phyloP scores from a whole-genome alignment of 2,329 filamentous ascomycete species.

The Pseudogymnoascus sp. region DNA sequence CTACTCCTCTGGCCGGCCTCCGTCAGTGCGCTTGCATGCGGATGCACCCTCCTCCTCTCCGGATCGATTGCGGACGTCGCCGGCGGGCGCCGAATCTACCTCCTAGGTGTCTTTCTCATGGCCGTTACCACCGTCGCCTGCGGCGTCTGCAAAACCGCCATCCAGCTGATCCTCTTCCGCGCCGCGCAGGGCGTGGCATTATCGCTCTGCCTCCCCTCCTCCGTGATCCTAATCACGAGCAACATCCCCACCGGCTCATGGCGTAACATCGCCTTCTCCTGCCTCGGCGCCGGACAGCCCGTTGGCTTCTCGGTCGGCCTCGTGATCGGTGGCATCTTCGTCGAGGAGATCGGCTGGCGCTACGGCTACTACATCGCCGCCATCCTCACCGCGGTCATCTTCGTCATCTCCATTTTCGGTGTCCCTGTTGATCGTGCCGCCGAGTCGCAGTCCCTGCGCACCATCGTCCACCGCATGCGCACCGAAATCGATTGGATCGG shows the following conservation, averaged over 20 bases:
- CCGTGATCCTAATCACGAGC: slow-evolving; percentile 41
- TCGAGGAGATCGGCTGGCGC: slow-evolving; percentile 43
- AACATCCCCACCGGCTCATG: slow-evolving; percentile 39
- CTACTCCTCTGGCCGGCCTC: slow-evolving; percentile 27
- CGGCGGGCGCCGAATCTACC: slow-evolving; percentile 38
- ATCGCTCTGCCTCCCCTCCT: slow-evolving; percentile 41
- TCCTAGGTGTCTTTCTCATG: slow-evolving; percentile 38
- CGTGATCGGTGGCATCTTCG: slow-evolving; percentile 42
- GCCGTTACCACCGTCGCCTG: slow-evolving; percentile 38
- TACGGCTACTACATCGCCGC: slow-evolving; percentile 43
- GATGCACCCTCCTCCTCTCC: slow-evolving; percentile 39
- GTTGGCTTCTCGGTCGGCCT: slow-evolving; percentile 46
- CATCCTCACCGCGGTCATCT: slow-evolving; percentile 27
- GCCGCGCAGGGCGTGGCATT: slow-evolving; percentile 39
- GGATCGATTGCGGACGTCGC: slow-evolving; percentile 44
- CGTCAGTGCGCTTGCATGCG: slow-evolving; percentile 34
- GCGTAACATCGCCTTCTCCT: slow-evolving; percentile 45
- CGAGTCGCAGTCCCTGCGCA: slow-evolving; percentile 13
- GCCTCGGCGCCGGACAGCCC: slow-evolving; percentile 42
- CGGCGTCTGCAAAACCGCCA: slow-evolving; percentile 33
- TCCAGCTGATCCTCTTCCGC: slow-evolving; percentile 41
- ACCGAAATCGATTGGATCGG: slow-evolving; percentile 48
- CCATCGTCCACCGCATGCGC: slow-evolving; percentile 13
- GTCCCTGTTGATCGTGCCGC: slow-evolving; percentile 15
- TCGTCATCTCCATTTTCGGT: slow-evolving; percentile 17